phyloP scores from a whole-genome alignment of 2,329 filamentous ascomycete species.

The Fusarium brevicatenulatum region DNA sequence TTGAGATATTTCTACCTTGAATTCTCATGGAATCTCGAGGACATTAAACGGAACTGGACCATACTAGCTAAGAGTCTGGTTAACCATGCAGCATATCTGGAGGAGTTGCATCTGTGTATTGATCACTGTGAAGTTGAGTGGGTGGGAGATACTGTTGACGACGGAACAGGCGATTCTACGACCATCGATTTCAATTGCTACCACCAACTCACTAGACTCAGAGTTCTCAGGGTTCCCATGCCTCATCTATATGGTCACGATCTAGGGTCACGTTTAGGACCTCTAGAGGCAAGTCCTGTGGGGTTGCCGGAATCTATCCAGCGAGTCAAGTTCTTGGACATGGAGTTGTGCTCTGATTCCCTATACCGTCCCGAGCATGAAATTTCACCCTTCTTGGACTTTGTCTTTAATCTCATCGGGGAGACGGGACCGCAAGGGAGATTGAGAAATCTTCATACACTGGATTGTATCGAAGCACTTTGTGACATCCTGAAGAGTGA shows the following conservation, averaged over 20 bases:
- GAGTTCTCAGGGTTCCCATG: not conserved
- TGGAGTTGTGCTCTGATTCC: no score
- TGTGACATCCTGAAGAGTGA: not conserved
- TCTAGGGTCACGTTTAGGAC: rapidly evolving
- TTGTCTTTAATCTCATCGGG: not conserved
- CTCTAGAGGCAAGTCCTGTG: not conserved
- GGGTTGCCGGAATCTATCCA: not conserved
- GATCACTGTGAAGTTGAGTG: not conserved
- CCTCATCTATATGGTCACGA: not conserved
- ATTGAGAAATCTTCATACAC: not conserved
- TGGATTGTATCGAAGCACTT: not conserved
- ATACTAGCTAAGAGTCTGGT: not conserved
- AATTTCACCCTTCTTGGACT: not conserved
- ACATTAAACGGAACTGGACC: rapidly evolving
- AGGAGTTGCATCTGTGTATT: not conserved
- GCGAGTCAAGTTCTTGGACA: not conserved
- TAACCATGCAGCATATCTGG: not conserved
- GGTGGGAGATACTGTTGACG: not conserved
- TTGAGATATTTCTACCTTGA: not conserved
- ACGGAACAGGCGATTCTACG: no score
- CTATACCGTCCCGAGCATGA: not conserved
- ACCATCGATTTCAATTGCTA: not conserved
- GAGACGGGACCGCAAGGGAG: not conserved
- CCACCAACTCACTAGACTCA: not conserved
- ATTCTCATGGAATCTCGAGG: rapidly evolving